These are phyloP conservation scores for Sanguinoderma infundibulare DNA, from an alignment of 1,284 basidiomycete species.

Conservation along the genomic window DNA sequence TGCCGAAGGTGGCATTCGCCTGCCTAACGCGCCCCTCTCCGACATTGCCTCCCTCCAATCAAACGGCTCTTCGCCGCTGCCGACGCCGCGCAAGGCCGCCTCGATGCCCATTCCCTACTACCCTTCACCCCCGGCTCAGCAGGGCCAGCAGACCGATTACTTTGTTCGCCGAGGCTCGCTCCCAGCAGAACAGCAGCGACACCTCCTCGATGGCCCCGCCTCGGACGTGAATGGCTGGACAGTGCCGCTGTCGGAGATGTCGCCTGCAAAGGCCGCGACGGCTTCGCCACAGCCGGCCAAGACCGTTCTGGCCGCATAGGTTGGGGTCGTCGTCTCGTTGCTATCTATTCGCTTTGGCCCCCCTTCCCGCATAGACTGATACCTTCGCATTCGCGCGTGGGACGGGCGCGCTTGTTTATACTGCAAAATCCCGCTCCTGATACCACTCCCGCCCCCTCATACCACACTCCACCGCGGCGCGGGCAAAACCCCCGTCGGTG, in stretches of 20 bases:
- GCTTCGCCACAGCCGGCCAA: constrained; percentile 30
- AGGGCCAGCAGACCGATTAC: constrained; percentile 26
- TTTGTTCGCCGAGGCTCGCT: constrained; percentile 38
- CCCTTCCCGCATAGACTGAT: constrained; percentile 20
- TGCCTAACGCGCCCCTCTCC: constrained; percentile 68
- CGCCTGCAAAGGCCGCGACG: constrained; percentile 31
- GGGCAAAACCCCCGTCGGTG: constrained; percentile 29
- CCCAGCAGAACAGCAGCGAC: constrained; percentile 29
- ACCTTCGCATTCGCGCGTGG: constrained; percentile 23
- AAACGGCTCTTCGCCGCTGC: constrained; percentile 32
- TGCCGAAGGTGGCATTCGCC: constrained; percentile 62
- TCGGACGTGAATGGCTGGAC: constrained; percentile 48
- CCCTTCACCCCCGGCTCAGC: constrained; percentile 25
- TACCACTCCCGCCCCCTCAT: constrained; percentile 22
- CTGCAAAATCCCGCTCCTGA: constrained; percentile 29
- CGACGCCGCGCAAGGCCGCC: constrained; percentile 45
- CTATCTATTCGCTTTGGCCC: not conserved
- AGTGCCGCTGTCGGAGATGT: constrained; percentile 39
- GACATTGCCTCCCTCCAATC: constrained; percentile 59
- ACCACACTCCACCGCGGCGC: constrained; percentile 21
- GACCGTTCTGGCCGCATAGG: constrained; percentile 26
- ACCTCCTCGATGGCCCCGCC: constrained; percentile 27
- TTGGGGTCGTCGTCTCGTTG: not conserved
- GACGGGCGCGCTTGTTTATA: constrained; percentile 31
- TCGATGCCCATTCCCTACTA: constrained; percentile 40